A percentile compares a stretch with the other conserved stretches of the same genome.
Evolutionary conservation across 176 grass and related monocot genomes (phyloP).

Genomic region (Musa acuminata): DNA sequence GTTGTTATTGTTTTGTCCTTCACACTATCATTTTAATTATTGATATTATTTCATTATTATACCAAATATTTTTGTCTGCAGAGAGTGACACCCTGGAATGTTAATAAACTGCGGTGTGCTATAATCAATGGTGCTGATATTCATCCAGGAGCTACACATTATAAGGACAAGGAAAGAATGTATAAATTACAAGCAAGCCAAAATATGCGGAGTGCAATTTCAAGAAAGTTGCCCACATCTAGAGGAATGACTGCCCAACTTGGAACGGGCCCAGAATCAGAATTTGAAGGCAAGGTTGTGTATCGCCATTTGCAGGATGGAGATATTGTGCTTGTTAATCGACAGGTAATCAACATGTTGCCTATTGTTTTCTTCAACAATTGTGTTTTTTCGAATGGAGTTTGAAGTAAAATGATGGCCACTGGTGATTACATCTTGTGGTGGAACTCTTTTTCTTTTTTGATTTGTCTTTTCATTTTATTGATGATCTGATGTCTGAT

Average conservation of each 20-base stretch:
- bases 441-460: background rate
- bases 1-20: constrained; percentile 8
- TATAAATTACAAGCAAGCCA: constrained; percentile 45
- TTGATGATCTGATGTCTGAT: background rate
- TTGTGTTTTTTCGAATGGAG: background rate
- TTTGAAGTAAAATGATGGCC: background rate
- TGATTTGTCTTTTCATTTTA: background rate
- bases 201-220: constrained; percentile 30
- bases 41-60: background rate
- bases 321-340: constrained; percentile 87
- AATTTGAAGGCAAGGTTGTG: constrained; percentile 73
- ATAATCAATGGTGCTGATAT: constrained; percentile 68
- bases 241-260: constrained; percentile 40
- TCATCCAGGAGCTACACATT: constrained; percentile 83
- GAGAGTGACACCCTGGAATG: constrained; percentile 85
- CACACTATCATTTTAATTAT: constrained; percentile 6
- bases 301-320: constrained; percentile 85
- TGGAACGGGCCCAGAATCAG: constrained; percentile 59
- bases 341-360: constrained; percentile 52
- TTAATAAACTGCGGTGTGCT: constrained; percentile 51
- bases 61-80: constrained; percentile 23
- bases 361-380: background rate
- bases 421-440: background rate
- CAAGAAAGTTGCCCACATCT: constrained; percentile 54
- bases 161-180: constrained; percentile 43